Base-by-base conservation (phyloP, 2,329 filamentous ascomycete species). In the Neofusicoccum laricinum region DNA sequence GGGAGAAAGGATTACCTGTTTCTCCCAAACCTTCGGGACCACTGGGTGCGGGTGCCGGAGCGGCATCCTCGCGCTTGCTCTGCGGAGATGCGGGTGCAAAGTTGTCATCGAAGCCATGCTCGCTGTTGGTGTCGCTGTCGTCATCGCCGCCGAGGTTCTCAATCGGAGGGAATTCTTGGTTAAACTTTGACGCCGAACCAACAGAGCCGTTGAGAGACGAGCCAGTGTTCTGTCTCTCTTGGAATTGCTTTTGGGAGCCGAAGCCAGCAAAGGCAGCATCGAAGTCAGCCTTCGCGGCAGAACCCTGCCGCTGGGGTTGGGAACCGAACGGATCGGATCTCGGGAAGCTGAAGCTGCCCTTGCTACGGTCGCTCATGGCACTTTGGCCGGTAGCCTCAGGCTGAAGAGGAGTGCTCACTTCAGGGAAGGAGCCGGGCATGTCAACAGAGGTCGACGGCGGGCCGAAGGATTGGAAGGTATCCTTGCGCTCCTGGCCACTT, bases 81-180 rank as follows among this genome's bases (percentile, higher is more conserved):
- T 76, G 72, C 43, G 76, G 76, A 1, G 76, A 84, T 34, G 86
- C 84, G 14, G 91, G 87, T 0, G 90, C 89, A 74, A 98, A 98
- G 76, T 97, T 90, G 73, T 99, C 95, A 57, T 96, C 94, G 73
- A 98, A 98, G 0, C 93, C 92, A 70, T 79, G 80, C 46, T 91
- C 92, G 55, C 86, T 86, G 21, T 78, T 79, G 63, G 76, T 77
- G 66, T 96, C 92, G 34, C 90, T 93, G n/a, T 96, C 90, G 25
- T 94, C 91, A 64, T 93, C 90, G 34, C 87, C 85, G 67, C 91
- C 90, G 65, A 97, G 79, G 74, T 94, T 92, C n/a, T 90, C 88
- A 66, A 98, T 97, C 0, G 94, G 95, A 36, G 95, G 95, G 73
- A 98, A 98, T 74, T 98, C 95, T 21, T 87, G 84, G 72, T 88